Evolutionary conservation across 768 basidiomycete genomes (phyloP), one percentile per base, ranked within the genome.

Genomic region (Leccinum longicurvipes): DNA sequence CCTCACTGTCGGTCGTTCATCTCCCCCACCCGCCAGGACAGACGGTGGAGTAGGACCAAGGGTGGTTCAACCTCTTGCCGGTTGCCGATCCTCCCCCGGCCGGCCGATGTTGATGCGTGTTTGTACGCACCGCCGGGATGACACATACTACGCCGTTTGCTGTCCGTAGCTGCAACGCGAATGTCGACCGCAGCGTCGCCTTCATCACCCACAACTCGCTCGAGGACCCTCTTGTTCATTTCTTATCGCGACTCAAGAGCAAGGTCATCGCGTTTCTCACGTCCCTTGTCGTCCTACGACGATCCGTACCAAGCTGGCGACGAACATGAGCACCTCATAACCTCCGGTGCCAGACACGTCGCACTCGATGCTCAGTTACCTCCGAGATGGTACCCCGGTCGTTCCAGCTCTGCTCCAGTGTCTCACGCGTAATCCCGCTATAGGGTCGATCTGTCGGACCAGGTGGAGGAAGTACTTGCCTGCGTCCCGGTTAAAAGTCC

Each of bases 381-480:
- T 63, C 95, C 95, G 28, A 84, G 82, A 80, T 98, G 95, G 95
- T 94, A 62, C 61, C 67, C 42, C 23, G 6, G 32, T 53, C 47
- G 31, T 23, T 25, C 14, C n/a, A 27, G 14, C 10, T 12, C 3
- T 6, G 1, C 39, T 53, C 58, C 59, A 60, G 50, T 53, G 24
- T 49, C 60, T 63, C 50, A 62, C 58, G 53, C 58, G 51, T 59
- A 59, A 57, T 57, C 27, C 59, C 52, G 49, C 49, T 46, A 32
- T 65, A 95, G 94, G 95, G 92, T 97, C 53, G 95, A 98, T 74
- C 76, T 87, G 55, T 86, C 93, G 28, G 93, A 95, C 71, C 86
- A 92, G 72, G 91, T 98, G 44, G 84, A 94, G 65, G 83, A 85
- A 55, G 79, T 92, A 52, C 80, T 98, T 24, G 77, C 76, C 10